These are phyloP conservation scores for Zygosaccharomyces siamensis DNA, from an alignment of 805 yeast species.

Conservation along the genomic window DNA sequence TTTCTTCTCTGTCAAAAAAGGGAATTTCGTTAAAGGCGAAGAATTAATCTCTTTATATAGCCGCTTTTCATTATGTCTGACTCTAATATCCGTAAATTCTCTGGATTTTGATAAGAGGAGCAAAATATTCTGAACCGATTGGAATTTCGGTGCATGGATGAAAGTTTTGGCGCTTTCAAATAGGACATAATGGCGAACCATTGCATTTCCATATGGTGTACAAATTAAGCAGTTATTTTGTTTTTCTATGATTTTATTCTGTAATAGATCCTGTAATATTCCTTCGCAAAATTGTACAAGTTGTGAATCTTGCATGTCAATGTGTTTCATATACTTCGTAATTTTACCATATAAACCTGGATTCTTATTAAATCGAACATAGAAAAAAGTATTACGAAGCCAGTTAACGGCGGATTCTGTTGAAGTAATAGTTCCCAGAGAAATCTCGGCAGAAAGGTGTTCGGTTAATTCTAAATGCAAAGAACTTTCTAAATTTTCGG, in stretches of 20 bases:
- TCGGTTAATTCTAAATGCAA: constrained; percentile 40
- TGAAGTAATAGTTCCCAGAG: constrained; percentile 38
- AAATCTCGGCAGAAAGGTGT: constrained; percentile 43
- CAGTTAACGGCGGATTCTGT: constrained; percentile 41
- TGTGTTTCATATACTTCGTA: constrained; percentile 18
- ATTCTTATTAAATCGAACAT: constrained; percentile 39
- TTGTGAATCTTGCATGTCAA: constrained; percentile 29
- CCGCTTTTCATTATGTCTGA: constrained; percentile 43
- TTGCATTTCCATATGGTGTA: constrained; percentile 43
- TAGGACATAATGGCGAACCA: constrained; percentile 46
- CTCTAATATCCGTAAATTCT: constrained; percentile 40
- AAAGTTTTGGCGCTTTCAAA: constrained; percentile 42
- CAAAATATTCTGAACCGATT: constrained; percentile 22
- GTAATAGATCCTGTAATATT: constrained; percentile 33
- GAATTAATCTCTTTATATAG: constrained; percentile 42
- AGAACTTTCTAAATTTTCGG: constrained; percentile 44
- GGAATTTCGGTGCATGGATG: constrained; percentile 18
- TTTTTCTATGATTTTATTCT: constrained; percentile 31
- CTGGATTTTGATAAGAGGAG: constrained; percentile 33
- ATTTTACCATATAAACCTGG: constrained; percentile 38
- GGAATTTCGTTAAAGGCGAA: constrained; percentile 38
- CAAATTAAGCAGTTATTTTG: constrained; percentile 22
- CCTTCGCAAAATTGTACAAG: constrained; percentile 35
- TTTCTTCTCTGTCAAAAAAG: constrained; percentile 32
- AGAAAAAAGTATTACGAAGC: constrained; percentile 48